Base-by-base conservation (phyloP, 768 basidiomycete species). In the Lentinula sp. region DNA sequence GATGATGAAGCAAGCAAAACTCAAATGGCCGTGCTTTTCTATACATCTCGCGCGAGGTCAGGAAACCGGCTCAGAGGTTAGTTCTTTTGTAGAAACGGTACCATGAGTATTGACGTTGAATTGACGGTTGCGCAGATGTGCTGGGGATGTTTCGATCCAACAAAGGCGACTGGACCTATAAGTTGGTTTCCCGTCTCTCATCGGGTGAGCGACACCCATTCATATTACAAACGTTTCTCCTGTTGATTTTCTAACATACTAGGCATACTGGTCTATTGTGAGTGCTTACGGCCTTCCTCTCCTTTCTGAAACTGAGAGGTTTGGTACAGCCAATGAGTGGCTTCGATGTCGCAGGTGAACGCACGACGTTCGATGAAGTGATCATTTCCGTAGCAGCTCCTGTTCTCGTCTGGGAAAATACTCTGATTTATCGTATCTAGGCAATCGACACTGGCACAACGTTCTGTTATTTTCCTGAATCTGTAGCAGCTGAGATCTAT, bases 371-470 rank as follows among this genome's bases (percentile, higher is more conserved):
- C 59, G 64, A 35, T 41, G 64, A 57, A 61, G 72, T 65, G 23
- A 71, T 66, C n/a, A 56, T 72, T 6, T 53, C 76, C 36, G 81
- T 82, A 6, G 80, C 81, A 57, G 63, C 73, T 66, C 18, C 63
- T 36, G 49, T 54, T 37, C 58, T 64, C 46, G 52, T 59, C 49
- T 57, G 23, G 8, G 20, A 20, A 20, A 36, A 58, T 32, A 16
- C 32, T 3, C 42, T 41, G 18, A 39, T 28, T 28, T 23, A 23
- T 48, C 4, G 7, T 28, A 4, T 36, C 7, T 59, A 87, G 86
- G 84, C 85, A 18, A 78, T 89, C 61, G 88, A 89, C 66, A 85
- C 86, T 0, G 87, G 88, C 35, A 87, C 86, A 3, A 83, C 86
- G 33, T 73, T 87, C 32, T 81, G 88, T 61, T 88, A 88, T 69